phyloP scores from a whole-genome alignment of 108 stramenopile species.

The Chaetoceros muelleri region DNA sequence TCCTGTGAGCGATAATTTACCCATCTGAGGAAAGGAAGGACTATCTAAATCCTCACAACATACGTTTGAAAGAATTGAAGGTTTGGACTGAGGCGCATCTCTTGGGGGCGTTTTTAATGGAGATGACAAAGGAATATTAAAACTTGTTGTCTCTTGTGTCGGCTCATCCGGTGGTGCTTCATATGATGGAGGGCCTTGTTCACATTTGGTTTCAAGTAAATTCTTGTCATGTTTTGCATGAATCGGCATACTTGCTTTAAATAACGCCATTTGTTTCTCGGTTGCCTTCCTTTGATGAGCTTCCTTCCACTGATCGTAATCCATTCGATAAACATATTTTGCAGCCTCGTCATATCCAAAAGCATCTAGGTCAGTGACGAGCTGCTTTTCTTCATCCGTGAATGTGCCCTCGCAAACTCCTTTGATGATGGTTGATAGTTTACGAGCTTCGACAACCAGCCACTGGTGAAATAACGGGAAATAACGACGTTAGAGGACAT shows the following conservation, averaged over 20 bases:
- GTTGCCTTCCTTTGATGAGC: constrained; percentile 67
- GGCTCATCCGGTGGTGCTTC: constrained; percentile 2
- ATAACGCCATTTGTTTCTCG: constrained; percentile 64
- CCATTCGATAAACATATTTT: constrained; percentile 72
- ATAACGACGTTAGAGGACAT: not conserved
- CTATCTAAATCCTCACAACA: constrained; percentile 74
- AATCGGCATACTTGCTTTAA: constrained; percentile 54
- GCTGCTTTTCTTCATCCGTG: constrained; percentile 13
- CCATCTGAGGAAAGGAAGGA: not conserved
- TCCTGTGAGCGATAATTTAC: not conserved
- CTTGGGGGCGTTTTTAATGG: not conserved
- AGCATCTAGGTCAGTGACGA: constrained; percentile 42
- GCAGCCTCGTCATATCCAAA: constrained; percentile 84
- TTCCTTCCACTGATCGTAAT: constrained; percentile 76
- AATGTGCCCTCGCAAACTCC: constrained; percentile 5
- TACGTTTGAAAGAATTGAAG: constrained; percentile 72
- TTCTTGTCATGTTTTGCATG: constrained; percentile 72
- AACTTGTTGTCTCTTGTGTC: not conserved
- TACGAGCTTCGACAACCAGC: constrained; percentile 71
- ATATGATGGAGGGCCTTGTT: constrained; percentile 1
- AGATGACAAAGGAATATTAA: not conserved
- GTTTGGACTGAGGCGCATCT: not conserved
- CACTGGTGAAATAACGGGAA: constrained; percentile 28
- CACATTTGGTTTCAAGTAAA: constrained; percentile 33
- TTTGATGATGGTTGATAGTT: constrained; percentile 34